Conservation (phyloP, 1,284 basidiomycete species). For the Meripilus lineatus region DNA sequence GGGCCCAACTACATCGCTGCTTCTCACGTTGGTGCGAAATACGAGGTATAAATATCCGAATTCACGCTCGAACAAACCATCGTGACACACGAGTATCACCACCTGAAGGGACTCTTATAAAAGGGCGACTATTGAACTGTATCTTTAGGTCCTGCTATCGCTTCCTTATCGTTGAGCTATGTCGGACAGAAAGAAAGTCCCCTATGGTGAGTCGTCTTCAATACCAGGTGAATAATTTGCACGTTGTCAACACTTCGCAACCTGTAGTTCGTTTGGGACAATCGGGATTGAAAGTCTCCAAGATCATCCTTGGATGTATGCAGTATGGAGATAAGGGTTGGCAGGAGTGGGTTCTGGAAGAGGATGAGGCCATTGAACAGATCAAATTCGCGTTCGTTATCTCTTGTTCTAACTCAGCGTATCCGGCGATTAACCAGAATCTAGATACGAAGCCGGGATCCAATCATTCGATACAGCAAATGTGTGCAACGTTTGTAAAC, state of each 20-base stretch:
- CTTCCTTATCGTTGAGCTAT: too few relatives aligned
- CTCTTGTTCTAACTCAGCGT: neutral
- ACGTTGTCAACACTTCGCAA: neutral
- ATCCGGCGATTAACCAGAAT: neutral
- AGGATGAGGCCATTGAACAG: constrained; percentile 29
- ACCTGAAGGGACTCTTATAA: too few relatives aligned
- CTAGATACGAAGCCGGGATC: constrained; percentile 36
- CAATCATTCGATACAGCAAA: constrained; percentile 48
- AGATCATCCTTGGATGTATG: constrained; percentile 35
- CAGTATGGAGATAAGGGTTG: constrained; percentile 29
- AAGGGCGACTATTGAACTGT: too few relatives aligned
- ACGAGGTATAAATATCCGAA: too few relatives aligned
- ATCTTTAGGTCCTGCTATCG: too few relatives aligned
- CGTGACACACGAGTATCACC: too few relatives aligned
- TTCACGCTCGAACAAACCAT: too few relatives aligned
- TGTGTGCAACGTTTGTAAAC: constrained; percentile 14
- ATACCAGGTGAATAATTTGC: neutral
- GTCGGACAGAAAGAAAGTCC: constrained; percentile 17
- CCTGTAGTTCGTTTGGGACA: constrained; percentile 33
- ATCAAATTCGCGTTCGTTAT: constrained; percentile 33
- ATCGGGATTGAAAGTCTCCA: constrained; percentile 37
- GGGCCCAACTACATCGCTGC: too few relatives aligned
- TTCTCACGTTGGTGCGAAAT: too few relatives aligned
- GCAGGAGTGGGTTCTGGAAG: constrained; percentile 33
- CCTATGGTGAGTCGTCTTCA: constrained; percentile 9